A percentile compares a stretch with the other conserved stretches of the same genome.
These are phyloP conservation scores for Pugionium cornutum DNA, from an alignment of 345 rosid genomes.

Conservation along the genomic window DNA sequence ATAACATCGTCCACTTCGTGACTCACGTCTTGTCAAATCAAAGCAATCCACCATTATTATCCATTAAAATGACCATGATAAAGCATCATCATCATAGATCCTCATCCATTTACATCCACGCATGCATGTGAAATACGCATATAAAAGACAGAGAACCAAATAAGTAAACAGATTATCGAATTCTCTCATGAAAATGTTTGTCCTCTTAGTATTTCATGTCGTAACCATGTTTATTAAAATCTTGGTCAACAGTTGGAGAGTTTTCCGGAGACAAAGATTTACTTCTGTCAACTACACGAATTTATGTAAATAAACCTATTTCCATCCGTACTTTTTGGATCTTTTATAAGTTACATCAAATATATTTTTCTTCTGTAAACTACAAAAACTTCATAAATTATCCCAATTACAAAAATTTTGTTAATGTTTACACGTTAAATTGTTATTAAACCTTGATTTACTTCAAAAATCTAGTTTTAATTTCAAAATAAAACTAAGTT, in stretches of 20 bases:
- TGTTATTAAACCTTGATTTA: too few relatives aligned
- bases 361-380: too few relatives aligned
- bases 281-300: too few relatives aligned
- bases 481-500: too few relatives aligned
- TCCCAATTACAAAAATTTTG: too few relatives aligned
- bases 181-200: constrained; percentile 30
- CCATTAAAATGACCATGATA: not conserved
- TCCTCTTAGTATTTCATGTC: constrained; percentile 24
- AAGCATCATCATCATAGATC: not conserved
- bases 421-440: too few relatives aligned
- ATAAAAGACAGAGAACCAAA: constrained; percentile 6
- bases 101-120: constrained; percentile 8
- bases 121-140: constrained; percentile 24
- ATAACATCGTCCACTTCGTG: constrained; percentile 29
- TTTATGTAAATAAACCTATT: too few relatives aligned
- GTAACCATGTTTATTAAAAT: not conserved
- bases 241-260: constrained; percentile 16
- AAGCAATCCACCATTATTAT: constrained; percentile 31
- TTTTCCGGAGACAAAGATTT: not conserved
- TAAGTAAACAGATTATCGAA: constrained; percentile 21
- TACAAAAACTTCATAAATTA: too few relatives aligned
- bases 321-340: too few relatives aligned
- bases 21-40: constrained; percentile 44
- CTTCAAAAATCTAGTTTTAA: too few relatives aligned
- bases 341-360: too few relatives aligned